A percentile compares a stretch with the other conserved stretches of the same genome.
Evolutionary conservation across 768 basidiomycete genomes (phyloP).

Genomic region (Psilocybe tampanensis): DNA sequence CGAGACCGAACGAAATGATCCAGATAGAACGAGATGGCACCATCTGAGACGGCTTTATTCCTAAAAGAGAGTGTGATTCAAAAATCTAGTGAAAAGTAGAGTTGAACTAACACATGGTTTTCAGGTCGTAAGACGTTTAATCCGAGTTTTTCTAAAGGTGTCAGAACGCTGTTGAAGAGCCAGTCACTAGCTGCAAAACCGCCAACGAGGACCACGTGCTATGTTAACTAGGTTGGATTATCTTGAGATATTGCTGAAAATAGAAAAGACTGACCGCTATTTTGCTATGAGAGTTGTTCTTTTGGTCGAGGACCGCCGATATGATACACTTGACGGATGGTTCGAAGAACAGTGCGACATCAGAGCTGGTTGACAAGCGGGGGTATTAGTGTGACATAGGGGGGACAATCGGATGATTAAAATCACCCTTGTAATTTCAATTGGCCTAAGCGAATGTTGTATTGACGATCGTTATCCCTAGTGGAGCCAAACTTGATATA

Average conservation of each 20-base stretch:
- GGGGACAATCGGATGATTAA: no score
- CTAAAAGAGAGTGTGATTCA: conserved; percentile 1
- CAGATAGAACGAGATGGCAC: conserved; percentile 25
- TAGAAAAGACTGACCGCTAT: conserved; percentile 33
- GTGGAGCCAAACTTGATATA: no score
- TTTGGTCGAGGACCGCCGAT: conserved; percentile 27
- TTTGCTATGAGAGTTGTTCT: conserved; percentile 18
- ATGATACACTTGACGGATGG: no score
- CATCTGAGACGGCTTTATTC: conserved; percentile 24
- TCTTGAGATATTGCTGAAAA: no score
- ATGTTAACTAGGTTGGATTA: not conserved
- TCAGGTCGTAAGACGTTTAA: no score
- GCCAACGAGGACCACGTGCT: conserved; percentile 38
- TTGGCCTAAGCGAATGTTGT: no score
- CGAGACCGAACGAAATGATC: no score
- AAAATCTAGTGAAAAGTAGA: not conserved
- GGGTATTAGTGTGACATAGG: no score
- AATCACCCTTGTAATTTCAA: no score
- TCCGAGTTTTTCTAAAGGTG: conserved; percentile 34
- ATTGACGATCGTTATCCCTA: no score
- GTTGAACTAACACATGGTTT: conserved; percentile 46
- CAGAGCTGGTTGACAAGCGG: no score
- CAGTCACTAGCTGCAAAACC: conserved; percentile 63
- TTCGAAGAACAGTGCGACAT: no score
- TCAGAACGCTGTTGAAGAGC: conserved; percentile 44